phyloP scores from a whole-genome alignment of 805 yeast genomes.

The Saturnispora hagleri region DNA sequence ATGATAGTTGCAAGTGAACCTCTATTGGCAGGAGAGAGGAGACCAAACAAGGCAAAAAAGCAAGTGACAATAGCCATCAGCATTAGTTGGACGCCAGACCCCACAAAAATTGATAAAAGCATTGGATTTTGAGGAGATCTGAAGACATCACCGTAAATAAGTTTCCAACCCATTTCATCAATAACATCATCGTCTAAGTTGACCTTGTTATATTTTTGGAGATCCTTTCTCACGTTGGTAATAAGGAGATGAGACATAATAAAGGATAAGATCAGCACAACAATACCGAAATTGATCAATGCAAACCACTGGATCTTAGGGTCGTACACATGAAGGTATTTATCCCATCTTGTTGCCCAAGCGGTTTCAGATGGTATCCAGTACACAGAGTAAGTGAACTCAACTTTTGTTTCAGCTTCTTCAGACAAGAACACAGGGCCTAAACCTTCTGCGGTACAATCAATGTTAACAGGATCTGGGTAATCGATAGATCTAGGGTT shows the following conservation, averaged over 20 bases:
- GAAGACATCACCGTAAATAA: slow-evolving; percentile 91
- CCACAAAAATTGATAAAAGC: slow-evolving; percentile 70
- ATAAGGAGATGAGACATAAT: slow-evolving; percentile 72
- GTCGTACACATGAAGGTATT: slow-evolving; percentile 82
- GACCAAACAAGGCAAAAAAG: slow-evolving; percentile 77
- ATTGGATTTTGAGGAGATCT: slow-evolving; percentile 68
- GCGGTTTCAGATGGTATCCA: slow-evolving; percentile 63
- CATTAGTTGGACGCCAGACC: slow-evolving; percentile 80
- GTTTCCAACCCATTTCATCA: slow-evolving; percentile 96
- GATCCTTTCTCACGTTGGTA: slow-evolving; percentile 76
- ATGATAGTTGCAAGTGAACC: slow-evolving; percentile 88
- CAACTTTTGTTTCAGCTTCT: slow-evolving; percentile 46
- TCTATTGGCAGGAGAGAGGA: slow-evolving; percentile 88
- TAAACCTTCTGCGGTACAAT: slow-evolving; percentile 21
- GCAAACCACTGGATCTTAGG: slow-evolving; percentile 97
- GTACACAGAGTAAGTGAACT: slow-evolving; percentile 74
- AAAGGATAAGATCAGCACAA: slow-evolving; percentile 67
- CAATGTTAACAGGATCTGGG: slow-evolving; percentile 9
- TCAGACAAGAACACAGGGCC: slow-evolving; percentile 41
- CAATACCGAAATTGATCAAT: slow-evolving; percentile 71
- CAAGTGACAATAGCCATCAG: slow-evolving; percentile 68
- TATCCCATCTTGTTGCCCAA: slow-evolving; percentile 99
- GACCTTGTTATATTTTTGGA: slow-evolving; percentile 79
- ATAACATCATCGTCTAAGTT: slow-evolving; percentile 79
- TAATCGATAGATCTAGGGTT: slow-evolving; percentile 48